Percentiles rank a stretch among this genome's conserved stretches.
Conservation (phyloP, 1,284 basidiomycete genomes). For the Rhodotorula sp. region DNA sequence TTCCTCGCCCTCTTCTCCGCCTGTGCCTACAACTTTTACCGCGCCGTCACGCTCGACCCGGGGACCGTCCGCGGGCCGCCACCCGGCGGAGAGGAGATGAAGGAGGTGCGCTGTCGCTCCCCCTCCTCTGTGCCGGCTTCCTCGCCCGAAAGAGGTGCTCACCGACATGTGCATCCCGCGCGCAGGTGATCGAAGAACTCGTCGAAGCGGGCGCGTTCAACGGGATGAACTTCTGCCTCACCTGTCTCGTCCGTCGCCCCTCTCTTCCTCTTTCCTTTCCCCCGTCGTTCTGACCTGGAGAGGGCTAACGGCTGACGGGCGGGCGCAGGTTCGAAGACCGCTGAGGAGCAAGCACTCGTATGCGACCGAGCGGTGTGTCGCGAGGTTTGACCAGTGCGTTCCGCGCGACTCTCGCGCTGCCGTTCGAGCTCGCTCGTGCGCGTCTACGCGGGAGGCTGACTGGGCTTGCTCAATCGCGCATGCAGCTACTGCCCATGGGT, state of each 20-base stretch:
- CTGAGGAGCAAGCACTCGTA: conserved; percentile 94
- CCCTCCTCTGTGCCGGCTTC: neutral
- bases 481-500: conserved; percentile 95
- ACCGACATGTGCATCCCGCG: neutral
- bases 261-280: neutral
- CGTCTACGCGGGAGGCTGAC: neutral
- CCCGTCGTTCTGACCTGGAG: neutral
- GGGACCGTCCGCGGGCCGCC: conserved; percentile 69
- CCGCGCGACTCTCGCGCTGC: neutral
- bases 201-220: conserved; percentile 84
- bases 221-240: conserved; percentile 92
- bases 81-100: neutral
- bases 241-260: conserved; percentile 70
- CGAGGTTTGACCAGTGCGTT: conserved; percentile 84
- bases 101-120: conserved; percentile 1
- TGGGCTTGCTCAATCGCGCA: neutral
- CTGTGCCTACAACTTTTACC: conserved; percentile 87
- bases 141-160: neutral
- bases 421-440: too few species aligned
- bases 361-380: conserved; percentile 85
- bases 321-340: conserved; percentile 73
- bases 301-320: neutral
- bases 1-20: conserved; percentile 72
- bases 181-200: conserved; percentile 81
- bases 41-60: conserved; percentile 81